Base-by-base conservation (phyloP, 495 filamentous ascomycete genomes). In the Cercophora samala region DNA sequence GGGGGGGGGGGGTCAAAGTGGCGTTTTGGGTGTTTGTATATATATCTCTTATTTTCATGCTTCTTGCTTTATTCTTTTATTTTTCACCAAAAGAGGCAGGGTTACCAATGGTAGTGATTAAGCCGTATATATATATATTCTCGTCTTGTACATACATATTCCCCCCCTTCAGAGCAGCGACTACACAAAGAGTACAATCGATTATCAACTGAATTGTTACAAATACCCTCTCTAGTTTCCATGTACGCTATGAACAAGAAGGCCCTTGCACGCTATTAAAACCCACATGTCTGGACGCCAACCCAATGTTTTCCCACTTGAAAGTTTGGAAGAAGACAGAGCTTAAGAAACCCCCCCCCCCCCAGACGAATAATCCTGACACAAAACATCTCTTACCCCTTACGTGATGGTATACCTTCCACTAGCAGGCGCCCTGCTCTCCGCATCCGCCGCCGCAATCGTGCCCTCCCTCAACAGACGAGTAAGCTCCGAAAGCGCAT, bases 361-460 rank as follows among this genome's bases (percentile, higher is more conserved):
- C 37, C 37, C 37, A 0, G 37, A 46, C 8, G 15, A 46, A 13
- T 11, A 46, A 17, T 11, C 37, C 37, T 17, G 2, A 13, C 37
- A 18, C 37, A 46, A 46, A 46, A 11, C 15, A 8, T 2, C 37
- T 9, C 13, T 46, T 17, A 32, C 42, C 18, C 21, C 19, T 75
- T 85, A 95, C 67, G 94, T 87, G 70, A 99, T 93, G 32, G 88
- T 97, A 74, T 99, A 99, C 68, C 95, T 86, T 64, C 95, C 94
- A 76, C 89, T 90, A 22, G 87, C 86, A 25, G 92, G 91, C 5
- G 89, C 90, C 65, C 91, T 84, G 46, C 86, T 88, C 73, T 97
- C 93, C 22, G 87, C 90, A 69, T 97, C 93, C 29, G 90, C 90
- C 24, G 93, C 93, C 0, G 93, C 93, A 65, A 95, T 86, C 0